Percentiles rank a stretch among this genome's conserved stretches.
phyloP scores from a whole-genome alignment of 257 asterid genomes.

The Scutellaria minor region DNA sequence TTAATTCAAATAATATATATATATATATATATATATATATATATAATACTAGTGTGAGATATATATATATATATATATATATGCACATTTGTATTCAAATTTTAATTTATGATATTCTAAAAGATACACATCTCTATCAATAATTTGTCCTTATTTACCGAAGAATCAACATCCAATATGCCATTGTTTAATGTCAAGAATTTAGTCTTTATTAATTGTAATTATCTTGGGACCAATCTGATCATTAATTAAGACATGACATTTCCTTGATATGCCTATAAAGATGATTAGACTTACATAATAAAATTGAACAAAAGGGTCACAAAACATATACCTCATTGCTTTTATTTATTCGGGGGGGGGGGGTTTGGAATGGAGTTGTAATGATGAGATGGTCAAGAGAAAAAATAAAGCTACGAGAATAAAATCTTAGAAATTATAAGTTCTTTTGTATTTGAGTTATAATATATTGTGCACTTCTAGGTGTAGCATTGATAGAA shows the following conservation, averaged over 20 bases:
- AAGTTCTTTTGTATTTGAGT: too few relatives aligned
- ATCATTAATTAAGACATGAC: background rate
- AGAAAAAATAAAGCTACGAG: too few relatives aligned
- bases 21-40: too few relatives aligned
- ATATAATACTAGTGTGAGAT: too few relatives aligned
- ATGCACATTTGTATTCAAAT: background rate
- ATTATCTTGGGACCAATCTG: constrained; percentile 1
- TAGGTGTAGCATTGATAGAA: too few relatives aligned
- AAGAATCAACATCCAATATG: background rate
- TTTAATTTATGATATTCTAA: background rate
- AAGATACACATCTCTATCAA: background rate
- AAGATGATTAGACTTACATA: background rate
- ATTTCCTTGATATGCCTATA: background rate
- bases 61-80: too few relatives aligned
- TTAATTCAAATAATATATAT: too few relatives aligned
- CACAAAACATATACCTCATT: constrained; percentile 3
- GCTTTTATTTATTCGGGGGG: background rate
- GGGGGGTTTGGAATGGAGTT: too few relatives aligned
- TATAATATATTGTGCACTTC: too few relatives aligned
- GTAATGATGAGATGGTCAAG: too few relatives aligned
- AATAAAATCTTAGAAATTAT: too few relatives aligned
- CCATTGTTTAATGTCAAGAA: background rate
- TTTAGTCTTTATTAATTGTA: background rate
- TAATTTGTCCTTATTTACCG: background rate
- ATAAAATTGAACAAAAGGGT: background rate